These are phyloP conservation scores for Cytospora leucostoma DNA, from an alignment of 2,329 filamentous ascomycete genomes.

Conservation along the genomic window DNA sequence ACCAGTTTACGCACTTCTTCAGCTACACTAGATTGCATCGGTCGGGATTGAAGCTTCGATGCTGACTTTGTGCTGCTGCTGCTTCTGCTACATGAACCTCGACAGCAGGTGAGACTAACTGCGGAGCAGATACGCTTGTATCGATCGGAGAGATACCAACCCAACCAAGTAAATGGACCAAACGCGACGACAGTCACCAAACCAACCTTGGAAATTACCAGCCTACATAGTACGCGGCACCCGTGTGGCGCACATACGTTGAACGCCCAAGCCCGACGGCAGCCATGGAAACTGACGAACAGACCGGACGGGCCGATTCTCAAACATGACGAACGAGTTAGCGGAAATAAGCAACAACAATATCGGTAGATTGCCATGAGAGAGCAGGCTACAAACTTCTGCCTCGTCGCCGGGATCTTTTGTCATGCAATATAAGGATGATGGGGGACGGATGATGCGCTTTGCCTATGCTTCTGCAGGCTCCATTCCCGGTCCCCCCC, in stretches of 20 bases:
- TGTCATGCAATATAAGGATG: background rate
- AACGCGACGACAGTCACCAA: background rate
- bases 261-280: background rate
- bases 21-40: too few relatives aligned
- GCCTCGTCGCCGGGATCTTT: too few relatives aligned
- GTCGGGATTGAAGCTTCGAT: too few relatives aligned
- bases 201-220: too few relatives aligned
- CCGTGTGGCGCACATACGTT: background rate
- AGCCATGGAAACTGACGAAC: background rate
- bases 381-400: background rate
- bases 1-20: background rate
- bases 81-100: background rate
- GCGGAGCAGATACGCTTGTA: background rate
- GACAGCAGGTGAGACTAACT: background rate
- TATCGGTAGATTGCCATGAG: background rate
- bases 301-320: background rate
- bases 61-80: background rate
- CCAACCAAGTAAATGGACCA: background rate
- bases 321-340: too few relatives aligned
- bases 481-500: constrained; percentile 5
- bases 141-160: background rate
- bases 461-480: constrained; percentile 13
- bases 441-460: background rate
- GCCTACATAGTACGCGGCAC: background rate
- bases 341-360: background rate